Evolutionary conservation across 805 yeast species (phyloP), one percentile per base, ranked within the genome.

Genomic region (Wickerhamiella bombiphila): DNA sequence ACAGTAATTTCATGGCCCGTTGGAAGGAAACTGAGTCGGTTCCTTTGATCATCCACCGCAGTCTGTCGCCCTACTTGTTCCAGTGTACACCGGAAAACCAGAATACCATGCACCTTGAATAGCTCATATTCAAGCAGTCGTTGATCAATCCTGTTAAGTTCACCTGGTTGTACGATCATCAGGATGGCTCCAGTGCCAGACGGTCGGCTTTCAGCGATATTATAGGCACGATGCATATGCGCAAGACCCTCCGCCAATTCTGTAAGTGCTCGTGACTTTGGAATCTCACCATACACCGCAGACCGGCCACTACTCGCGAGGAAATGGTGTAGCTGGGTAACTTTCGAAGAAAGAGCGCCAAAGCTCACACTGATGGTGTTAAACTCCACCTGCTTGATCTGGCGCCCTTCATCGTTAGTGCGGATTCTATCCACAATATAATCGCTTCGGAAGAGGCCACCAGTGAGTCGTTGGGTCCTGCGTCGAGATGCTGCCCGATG

Each of bases 331-430:
- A 82, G 61, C 46, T 71, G 64, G 16, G 91, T 80, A 19, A 82
- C 88, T 54, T 77, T 80, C 11, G 83, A 56, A 2, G 94, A 77
- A 40, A 91, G 64, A 0, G 93, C 97, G 16, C 93, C 95, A 62
- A 91, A 91, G 1, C 96, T 86, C 3, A 88, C 94, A 50, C 94
- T 80, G 3, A 91, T 82, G 1, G 98, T 86, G 59, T 91, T 91
- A 63, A 88, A 88, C 57, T 91, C 99, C 36, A 91, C 91, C 58
- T 91, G 98, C 54, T 88, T 86, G 51, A 88, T 78, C 36, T 60
- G 59, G 17, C 59, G 55, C 29, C 67, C 65, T 34, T 47, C 40
- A 57, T 53, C 53, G 20, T 39, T 48, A 24, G 49, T 44, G 15
- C 53, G 45, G n/a, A 42, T 40, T 20, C 55, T 52, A 46, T 77